Percentiles rank a stretch among this genome's conserved stretches.
These are phyloP conservation scores for Aspergillus panamensis DNA, from an alignment of 495 filamentous ascomycete genomes.

Conservation along the genomic window DNA sequence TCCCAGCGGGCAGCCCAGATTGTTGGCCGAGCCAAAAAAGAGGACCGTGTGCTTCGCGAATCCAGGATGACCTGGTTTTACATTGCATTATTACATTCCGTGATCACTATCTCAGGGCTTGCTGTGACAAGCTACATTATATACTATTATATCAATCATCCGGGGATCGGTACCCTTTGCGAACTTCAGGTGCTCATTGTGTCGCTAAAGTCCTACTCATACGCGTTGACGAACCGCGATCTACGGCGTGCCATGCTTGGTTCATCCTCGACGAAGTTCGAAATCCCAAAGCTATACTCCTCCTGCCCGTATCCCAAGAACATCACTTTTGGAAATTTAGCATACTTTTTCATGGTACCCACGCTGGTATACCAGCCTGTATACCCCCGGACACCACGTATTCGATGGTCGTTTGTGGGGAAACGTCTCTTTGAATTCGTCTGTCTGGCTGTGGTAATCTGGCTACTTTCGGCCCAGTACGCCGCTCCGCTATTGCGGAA, in stretches of 20 bases:
- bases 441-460: constrained; percentile 78
- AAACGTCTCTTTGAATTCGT: constrained; percentile 77
- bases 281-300: constrained; percentile 74
- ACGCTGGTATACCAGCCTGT: constrained; percentile 96
- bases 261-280: constrained; percentile 49
- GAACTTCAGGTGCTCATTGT: constrained; percentile 92
- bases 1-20: constrained; percentile 68
- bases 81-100: constrained; percentile 70
- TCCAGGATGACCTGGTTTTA: constrained; percentile 73
- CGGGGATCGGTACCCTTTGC: constrained; percentile 85
- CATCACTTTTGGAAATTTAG: constrained; percentile 79
- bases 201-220: constrained; percentile 92
- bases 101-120: constrained; percentile 82
- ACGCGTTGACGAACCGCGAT: constrained; percentile 95
- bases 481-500: constrained; percentile 85
- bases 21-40: constrained; percentile 59
- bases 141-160: constrained; percentile 87
- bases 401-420: constrained; percentile 80
- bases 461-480: constrained; percentile 90
- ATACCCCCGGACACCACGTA: constrained; percentile 74
- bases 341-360: constrained; percentile 96
- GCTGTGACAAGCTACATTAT: constrained; percentile 77
- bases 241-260: constrained; percentile 83
- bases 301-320: constrained; percentile 87
- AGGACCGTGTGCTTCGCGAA: constrained; percentile 40